phyloP scores from a whole-genome alignment of 2,329 filamentous ascomycete genomes.

The Stemphylium lycopersici region DNA sequence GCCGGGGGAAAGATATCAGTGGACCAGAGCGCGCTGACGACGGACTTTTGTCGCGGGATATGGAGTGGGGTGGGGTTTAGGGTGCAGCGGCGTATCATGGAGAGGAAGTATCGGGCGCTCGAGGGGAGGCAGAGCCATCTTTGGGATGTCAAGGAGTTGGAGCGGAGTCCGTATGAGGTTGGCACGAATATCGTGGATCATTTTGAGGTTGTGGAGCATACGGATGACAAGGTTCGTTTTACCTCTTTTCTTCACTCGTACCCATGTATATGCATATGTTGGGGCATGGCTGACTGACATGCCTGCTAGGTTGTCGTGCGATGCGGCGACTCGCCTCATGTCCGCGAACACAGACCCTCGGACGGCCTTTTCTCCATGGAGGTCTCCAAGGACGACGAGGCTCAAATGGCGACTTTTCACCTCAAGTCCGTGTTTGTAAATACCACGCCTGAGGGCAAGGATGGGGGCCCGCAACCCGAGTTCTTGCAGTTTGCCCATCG shows the following conservation, averaged over 20 bases:
- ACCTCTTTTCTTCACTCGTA: no score
- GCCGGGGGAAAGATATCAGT: slow-evolving; percentile 23
- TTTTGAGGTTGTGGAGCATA: slow-evolving; percentile 50
- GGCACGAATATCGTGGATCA: slow-evolving; percentile 49
- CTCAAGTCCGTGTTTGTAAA: slow-evolving; percentile 50
- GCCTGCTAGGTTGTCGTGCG: slow-evolving; percentile 44
- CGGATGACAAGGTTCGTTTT: slow-evolving; percentile 43
- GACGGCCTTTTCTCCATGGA: slow-evolving; percentile 50
- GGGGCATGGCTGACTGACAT: slow-evolving; percentile 6
- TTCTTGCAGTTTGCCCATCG: slow-evolving; percentile 42
- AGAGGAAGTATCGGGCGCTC: slow-evolving; percentile 44
- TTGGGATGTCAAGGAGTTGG: slow-evolving; percentile 46
- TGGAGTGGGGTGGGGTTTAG: slow-evolving; percentile 48
- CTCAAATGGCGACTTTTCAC: slow-evolving; percentile 47
- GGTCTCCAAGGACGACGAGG: slow-evolving; percentile 46
- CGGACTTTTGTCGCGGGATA: slow-evolving; percentile 47
- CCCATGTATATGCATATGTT: no score
- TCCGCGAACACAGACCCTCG: slow-evolving; percentile 33
- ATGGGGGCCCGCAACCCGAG: slow-evolving; percentile 34
- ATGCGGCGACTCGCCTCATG: slow-evolving; percentile 48
- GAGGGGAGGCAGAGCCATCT: slow-evolving; percentile 40
- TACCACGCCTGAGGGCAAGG: slow-evolving; percentile 45
- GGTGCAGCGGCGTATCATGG: slow-evolving; percentile 44
- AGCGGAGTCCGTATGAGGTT: slow-evolving; percentile 40
- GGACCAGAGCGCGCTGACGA: slow-evolving; percentile 40